Percentiles rank a stretch among this genome's conserved stretches.
Conservation (phyloP, 208 protist genomes). For the Trypanosoma cruzi region DNA sequence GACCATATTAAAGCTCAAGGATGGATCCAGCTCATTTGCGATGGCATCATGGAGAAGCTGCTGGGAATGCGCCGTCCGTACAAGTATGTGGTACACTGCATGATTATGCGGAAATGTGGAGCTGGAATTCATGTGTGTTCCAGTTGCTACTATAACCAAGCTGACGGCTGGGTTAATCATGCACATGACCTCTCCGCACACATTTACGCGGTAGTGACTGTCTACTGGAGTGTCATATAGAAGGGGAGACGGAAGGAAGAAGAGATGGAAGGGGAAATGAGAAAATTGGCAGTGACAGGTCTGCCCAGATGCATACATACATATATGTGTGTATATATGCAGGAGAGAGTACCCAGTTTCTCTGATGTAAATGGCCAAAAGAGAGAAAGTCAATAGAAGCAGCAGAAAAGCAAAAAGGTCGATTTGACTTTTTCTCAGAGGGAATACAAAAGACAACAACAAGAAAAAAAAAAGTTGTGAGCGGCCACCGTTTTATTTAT, state of each 20-base stretch:
- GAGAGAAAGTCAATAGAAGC: neutral
- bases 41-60: conserved; percentile 80
- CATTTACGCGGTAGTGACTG: conserved; percentile 80
- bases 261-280: neutral
- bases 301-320: too few relatives aligned
- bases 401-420: neutral
- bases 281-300: too few relatives aligned
- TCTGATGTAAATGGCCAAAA: conserved; percentile 3
- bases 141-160: conserved; percentile 78
- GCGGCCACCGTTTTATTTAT: neutral
- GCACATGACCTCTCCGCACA: conserved; percentile 85
- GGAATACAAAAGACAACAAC: neutral
- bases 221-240: conserved; percentile 88
- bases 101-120: conserved; percentile 86
- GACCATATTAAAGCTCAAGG: conserved; percentile 70
- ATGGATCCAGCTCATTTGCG: conserved; percentile 86
- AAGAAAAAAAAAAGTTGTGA: conserved; percentile 4
- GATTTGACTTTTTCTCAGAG: neutral
- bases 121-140: conserved; percentile 87
- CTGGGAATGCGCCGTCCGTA: conserved; percentile 80
- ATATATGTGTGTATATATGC: neutral
- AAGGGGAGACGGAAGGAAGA: neutral
- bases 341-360: neutral
- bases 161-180: conserved; percentile 85
- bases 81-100: conserved; percentile 83